These are phyloP conservation scores for Diaporthe citriasiana DNA, from an alignment of 2,329 filamentous ascomycete genomes.

Conservation along the genomic window DNA sequence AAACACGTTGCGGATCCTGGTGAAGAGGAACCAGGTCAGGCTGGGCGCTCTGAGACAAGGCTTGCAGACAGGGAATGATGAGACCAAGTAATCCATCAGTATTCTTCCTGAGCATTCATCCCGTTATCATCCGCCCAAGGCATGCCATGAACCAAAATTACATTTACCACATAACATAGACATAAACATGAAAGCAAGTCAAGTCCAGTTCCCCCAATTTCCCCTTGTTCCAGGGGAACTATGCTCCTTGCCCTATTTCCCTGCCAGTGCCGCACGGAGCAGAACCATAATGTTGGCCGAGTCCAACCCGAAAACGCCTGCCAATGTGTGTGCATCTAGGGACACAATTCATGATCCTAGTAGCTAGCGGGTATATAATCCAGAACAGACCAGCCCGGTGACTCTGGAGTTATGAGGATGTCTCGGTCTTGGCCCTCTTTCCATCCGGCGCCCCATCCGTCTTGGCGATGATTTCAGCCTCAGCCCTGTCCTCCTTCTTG, in stretches of 20 bases:
- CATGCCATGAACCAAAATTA: slow-evolving; percentile 10
- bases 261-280: slow-evolving; percentile 24
- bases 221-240: slow-evolving; percentile 33
- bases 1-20: slow-evolving; percentile 76
- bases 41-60: slow-evolving; percentile 66
- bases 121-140: background rate
- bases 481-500: slow-evolving; percentile 56
- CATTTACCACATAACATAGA: slow-evolving; percentile 15
- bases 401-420: slow-evolving; percentile 35
- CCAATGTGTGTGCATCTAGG: slow-evolving; percentile 35
- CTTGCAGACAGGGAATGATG: slow-evolving; percentile 49
- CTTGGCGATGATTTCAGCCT: slow-evolving; percentile 45
- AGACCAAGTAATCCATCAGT: slow-evolving; percentile 39
- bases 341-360: slow-evolving; percentile 30
- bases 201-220: background rate
- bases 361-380: slow-evolving; percentile 28
- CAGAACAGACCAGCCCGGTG: slow-evolving; percentile 6
- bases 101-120: background rate
- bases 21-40: slow-evolving; percentile 76
- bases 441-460: slow-evolving; percentile 33
- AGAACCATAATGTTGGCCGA: slow-evolving; percentile 23
- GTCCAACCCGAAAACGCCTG: slow-evolving; percentile 38
- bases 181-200: slow-evolving; percentile 33
- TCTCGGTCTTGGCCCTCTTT: slow-evolving; percentile 32
- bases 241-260: slow-evolving; percentile 29